Conservation (phyloP, 2,329 filamentous ascomycete species). For the Delphinella strobiligena region DNA sequence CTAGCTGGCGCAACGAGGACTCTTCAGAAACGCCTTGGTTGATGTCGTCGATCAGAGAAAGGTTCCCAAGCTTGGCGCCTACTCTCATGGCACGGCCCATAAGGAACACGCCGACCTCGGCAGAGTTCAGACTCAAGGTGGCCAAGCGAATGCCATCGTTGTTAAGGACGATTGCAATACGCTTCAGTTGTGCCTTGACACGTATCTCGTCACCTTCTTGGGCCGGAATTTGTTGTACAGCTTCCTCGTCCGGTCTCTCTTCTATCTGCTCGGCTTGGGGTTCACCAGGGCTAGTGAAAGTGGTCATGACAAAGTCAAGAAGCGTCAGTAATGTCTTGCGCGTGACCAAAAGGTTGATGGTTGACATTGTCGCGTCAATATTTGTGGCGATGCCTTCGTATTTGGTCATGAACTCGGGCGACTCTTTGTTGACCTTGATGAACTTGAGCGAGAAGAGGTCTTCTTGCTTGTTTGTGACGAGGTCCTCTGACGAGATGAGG, state of each 20-base stretch:
- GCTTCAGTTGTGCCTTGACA: constrained; percentile 87
- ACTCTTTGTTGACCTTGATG: constrained; percentile 75
- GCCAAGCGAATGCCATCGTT: constrained; percentile 94
- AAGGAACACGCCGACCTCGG: constrained; percentile 81
- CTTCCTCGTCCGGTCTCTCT: constrained; percentile 21
- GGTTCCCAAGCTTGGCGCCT: constrained; percentile 72
- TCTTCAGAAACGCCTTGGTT: constrained; percentile 76
- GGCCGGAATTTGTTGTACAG: constrained; percentile 23
- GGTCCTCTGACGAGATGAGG: constrained; percentile 85
- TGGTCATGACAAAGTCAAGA: constrained; percentile 85
- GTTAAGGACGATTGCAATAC: constrained; percentile 87
- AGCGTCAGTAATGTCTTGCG: constrained; percentile 83
- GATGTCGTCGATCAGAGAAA: constrained; percentile 85
- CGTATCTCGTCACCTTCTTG: constrained; percentile 60
- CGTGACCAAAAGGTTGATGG: constrained; percentile 92
- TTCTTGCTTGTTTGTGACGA: constrained; percentile 55
- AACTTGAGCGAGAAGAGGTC: constrained; percentile 84
- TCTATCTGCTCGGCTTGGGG: constrained; percentile 14
- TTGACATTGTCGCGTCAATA: constrained; percentile 79
- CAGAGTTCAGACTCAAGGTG: constrained; percentile 83
- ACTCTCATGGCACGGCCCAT: constrained; percentile 78
- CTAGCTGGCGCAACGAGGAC: constrained; percentile 71
- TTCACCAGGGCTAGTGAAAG: constrained; percentile 54
- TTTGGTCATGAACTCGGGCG: constrained; percentile 82
- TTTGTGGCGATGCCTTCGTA: constrained; percentile 94